A percentile compares a stretch with the other conserved stretches of the same genome.
These are phyloP conservation scores for Cladosporium velox DNA, from an alignment of 2,329 filamentous ascomycete genomes.

Conservation along the genomic window DNA sequence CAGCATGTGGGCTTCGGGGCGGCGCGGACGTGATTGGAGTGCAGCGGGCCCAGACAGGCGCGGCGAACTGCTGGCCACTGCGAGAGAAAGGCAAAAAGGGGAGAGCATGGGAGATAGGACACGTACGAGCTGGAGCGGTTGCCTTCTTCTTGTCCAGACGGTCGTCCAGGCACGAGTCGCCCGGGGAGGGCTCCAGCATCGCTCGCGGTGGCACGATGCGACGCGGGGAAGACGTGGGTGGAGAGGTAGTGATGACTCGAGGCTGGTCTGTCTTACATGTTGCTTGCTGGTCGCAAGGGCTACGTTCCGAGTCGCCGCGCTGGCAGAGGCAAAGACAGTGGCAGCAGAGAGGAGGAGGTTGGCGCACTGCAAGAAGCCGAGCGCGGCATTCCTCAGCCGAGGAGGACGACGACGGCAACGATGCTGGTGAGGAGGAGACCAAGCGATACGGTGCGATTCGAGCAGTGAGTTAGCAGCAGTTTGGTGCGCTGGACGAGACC, in stretches of 20 bases:
- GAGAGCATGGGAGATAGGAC: background rate
- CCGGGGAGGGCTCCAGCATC: conserved; percentile 14
- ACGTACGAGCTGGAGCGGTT: conserved; percentile 21
- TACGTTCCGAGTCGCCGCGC: conserved; percentile 1
- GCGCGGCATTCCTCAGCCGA: conserved; percentile 19
- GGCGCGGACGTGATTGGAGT: conserved; percentile 31
- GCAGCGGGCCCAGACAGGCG: conserved; percentile 20
- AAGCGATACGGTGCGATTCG: background rate
- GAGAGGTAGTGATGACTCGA: conserved; percentile 18
- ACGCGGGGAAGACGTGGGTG: conserved; percentile 18
- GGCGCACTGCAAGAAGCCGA: conserved; percentile 15
- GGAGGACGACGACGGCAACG: background rate
- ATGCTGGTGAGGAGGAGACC: background rate
- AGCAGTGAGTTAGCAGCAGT: background rate
- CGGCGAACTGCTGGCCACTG: conserved; percentile 24
- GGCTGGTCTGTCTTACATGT: conserved; percentile 17
- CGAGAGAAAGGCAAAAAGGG: conserved; percentile 13
- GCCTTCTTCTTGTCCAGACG: background rate
- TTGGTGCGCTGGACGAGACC: background rate
- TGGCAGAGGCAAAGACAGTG: conserved; percentile 7
- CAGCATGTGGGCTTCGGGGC: conserved; percentile 29
- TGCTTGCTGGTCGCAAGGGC: conserved; percentile 4
- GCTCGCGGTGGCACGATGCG: conserved; percentile 18
- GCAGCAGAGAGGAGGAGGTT: conserved; percentile 3
- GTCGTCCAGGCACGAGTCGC: conserved; percentile 11